Conservation (phyloP, 768 basidiomycete genomes). For the Tremella yokohamensis region DNA sequence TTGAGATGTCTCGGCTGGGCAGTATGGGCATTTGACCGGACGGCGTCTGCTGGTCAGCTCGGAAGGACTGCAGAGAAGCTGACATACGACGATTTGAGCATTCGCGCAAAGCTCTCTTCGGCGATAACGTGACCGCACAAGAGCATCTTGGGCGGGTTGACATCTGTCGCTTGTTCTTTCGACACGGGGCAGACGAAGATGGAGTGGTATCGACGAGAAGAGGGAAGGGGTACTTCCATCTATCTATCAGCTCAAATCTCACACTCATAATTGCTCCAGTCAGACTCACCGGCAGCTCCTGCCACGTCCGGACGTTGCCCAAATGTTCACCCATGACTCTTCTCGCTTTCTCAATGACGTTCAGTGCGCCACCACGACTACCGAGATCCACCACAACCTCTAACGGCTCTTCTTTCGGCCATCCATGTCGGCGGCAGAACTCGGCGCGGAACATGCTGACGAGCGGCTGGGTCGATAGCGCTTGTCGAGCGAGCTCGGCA, state of each 20-base stretch:
- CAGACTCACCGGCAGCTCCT: constrained; percentile 73
- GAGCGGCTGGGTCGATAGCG: constrained; percentile 47
- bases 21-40: constrained; percentile 89
- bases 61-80: neutral
- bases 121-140: constrained; percentile 91
- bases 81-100: constrained; percentile 83
- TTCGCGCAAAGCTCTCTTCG: constrained; percentile 81
- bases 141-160: constrained; percentile 98
- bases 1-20: constrained; percentile 64
- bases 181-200: constrained; percentile 97
- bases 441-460: constrained; percentile 81
- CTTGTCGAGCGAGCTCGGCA: neutral
- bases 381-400: constrained; percentile 89
- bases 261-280: too few species aligned
- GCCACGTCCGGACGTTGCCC: constrained; percentile 84
- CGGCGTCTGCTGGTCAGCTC: constrained; percentile 57
- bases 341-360: constrained; percentile 88
- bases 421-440: constrained; percentile 78
- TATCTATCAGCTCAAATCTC: constrained; percentile 47
- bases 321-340: constrained; percentile 89
- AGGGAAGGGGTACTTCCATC: constrained; percentile 88
- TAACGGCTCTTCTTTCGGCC: constrained; percentile 84
- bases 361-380: constrained; percentile 74
- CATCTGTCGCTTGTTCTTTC: constrained; percentile 89
- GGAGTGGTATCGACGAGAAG: constrained; percentile 88